Base-by-base conservation (phyloP, 129 eudicot genomes). In the Pseudognaphalium luteoalbum region DNA sequence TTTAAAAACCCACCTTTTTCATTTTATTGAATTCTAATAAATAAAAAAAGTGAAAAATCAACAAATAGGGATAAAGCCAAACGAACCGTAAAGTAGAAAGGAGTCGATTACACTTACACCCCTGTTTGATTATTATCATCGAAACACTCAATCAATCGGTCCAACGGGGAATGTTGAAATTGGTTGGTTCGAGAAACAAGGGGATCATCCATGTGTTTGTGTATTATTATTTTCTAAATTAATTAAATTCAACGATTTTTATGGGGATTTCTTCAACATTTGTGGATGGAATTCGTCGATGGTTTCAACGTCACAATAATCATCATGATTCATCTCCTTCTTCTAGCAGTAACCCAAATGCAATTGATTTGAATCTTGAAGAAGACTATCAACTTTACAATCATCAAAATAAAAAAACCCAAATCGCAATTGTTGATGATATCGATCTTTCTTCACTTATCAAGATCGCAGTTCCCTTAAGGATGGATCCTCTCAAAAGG, bases 401-500 rank as follows among this genome's bases (percentile, higher is more conserved):
- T 47, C 16, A 47, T 47, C 16, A 47, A 11, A 47, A 47, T 47
- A 47, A 47, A 17, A 10, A 17, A 30, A 42, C 28, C 37, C 50
- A 73, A 56, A 37, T 83, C 65, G 58, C n/a, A 10, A 60, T 85
- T 8, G 60, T 82, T 66, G 79, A 76, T 71, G 83, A 80, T 66
- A 83, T 93, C 79, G 88, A 88, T 82, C 63, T 81, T 68, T 85
- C 92, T 62, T 86, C 85, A 2, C 56, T 92, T 63, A 66, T 76
- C 71, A 68, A 29, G 6, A 80, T 90, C 41, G 79, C 77, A 70
- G 93, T 89, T 22, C 90, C 97, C 17, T 82, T 79, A 61, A 72
- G 88, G 39, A 93, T 93, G 98, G 96, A 93, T 93, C 87, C 88
- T 73, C 90, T 83, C 70, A 88, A 86, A 71, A 90, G 88, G 98